These are phyloP conservation scores for Globisporangium radiosum DNA, from an alignment of 352 stramenopile genomes.

Conservation along the genomic window DNA sequence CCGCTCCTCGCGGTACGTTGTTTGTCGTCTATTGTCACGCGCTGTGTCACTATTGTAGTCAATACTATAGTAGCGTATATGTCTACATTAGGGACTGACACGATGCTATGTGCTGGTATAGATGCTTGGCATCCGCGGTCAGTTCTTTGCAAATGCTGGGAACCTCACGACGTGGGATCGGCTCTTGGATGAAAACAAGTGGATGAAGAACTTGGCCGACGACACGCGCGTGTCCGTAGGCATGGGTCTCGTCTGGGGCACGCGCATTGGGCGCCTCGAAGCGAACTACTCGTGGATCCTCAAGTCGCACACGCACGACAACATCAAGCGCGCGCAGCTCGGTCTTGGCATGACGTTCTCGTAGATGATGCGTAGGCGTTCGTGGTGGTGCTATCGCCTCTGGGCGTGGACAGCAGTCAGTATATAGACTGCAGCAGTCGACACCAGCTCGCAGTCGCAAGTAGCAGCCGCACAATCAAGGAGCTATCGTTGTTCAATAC, in stretches of 20 bases:
- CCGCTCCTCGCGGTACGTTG: slow-evolving; percentile 70
- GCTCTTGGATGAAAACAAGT: slow-evolving; percentile 83
- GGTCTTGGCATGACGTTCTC: slow-evolving; percentile 82
- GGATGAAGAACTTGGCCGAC: slow-evolving; percentile 83
- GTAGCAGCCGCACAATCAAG: no score
- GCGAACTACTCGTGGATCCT: slow-evolving; percentile 91
- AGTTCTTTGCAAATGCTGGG: slow-evolving; percentile 87
- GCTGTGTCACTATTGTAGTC: not conserved
- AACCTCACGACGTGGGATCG: slow-evolving; percentile 87
- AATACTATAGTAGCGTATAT: not conserved
- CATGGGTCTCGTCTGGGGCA: slow-evolving; percentile 83
- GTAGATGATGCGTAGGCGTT: slow-evolving; percentile 21
- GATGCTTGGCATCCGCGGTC: slow-evolving; percentile 78
- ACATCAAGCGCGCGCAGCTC: slow-evolving; percentile 81
- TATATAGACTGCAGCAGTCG: not conserved
- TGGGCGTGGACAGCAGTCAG: not conserved
- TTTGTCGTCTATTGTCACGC: no score
- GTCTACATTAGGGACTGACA: not conserved
- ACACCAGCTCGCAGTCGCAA: not conserved
- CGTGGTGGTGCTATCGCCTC: not conserved
- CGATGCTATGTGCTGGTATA: slow-evolving; percentile 16
- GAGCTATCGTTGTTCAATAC: no score
- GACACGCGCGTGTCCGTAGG: slow-evolving; percentile 85
- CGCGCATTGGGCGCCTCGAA: slow-evolving; percentile 82
- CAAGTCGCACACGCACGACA: slow-evolving; percentile 74